Base-by-base conservation (phyloP, 2,329 filamentous ascomycete species). In the Paecilomyces fulvus region DNA sequence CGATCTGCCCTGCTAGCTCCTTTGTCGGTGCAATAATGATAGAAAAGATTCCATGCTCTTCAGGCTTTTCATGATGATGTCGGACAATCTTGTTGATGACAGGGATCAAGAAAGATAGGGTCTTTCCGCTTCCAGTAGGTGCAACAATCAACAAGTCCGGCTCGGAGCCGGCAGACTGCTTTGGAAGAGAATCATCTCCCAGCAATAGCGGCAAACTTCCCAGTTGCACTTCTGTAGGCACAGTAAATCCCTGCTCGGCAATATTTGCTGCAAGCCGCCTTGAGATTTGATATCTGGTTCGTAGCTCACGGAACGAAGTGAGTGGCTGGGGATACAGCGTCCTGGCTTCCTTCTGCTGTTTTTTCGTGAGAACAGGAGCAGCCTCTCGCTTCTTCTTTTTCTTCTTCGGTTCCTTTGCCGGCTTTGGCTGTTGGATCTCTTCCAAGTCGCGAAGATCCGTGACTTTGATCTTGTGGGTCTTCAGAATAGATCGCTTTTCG, bases 81-180 rank as follows among this genome's bases (percentile, higher is more conserved):
- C 80, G 78, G 62, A 89, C 77, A 48, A 95, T 85, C 50, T 83
- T 81, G 67, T 95, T 87, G 64, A 99, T 85, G 2, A 91, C 81
- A 0, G 92, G 92, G 48, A 99, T 88, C 65, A 97, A 74, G 66
- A 96, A 99, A 17, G 91, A 90, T 60, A 99, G 78, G 0, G 94
- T 99, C 78, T 99, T 99, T 49, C 94, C 94, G 70, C 92, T 97
- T 23, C 94, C 94, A 0, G 94, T 99, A 1, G 94, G 94, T 2
- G 94, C 94, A 49, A 97, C 85, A 0, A 90, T 89, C 60, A 99
- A 73, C 43, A 99, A 83, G 75, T 99, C 87, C 3, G 92, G 77
- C 11, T 77, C 75, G 21, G 63, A 56, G 55, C 56, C 7, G 4
- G 4, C 70, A 11, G 68, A 67, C 20, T 70, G 64, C 49, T 70